phyloP scores from a whole-genome alignment of 208 protist genomes.

The Entamoeba invadens region DNA sequence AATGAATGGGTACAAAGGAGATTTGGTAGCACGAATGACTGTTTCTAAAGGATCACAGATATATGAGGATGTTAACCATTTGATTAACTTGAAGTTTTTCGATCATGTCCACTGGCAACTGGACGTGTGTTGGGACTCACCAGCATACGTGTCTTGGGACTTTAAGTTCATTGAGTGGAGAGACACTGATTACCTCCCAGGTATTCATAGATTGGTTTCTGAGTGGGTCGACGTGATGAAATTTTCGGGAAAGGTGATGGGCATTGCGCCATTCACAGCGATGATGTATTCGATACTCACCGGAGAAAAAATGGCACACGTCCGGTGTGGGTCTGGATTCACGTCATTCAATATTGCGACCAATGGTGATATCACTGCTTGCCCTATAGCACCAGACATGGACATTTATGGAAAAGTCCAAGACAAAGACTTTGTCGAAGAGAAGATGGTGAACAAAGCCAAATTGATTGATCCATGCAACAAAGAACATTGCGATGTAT shows the following conservation, averaged over 20 bases:
- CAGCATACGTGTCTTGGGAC: not conserved
- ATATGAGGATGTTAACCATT: constrained; percentile 15
- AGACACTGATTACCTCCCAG: constrained; percentile 3
- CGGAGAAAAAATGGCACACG: not conserved
- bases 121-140: constrained; percentile 25
- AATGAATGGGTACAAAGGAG: constrained; percentile 1
- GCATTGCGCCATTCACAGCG: constrained; percentile 25
- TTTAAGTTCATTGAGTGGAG: constrained; percentile 10
- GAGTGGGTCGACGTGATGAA: not conserved
- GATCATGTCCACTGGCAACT: constrained; percentile 34
- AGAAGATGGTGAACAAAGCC: not conserved
- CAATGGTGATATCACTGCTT: constrained; percentile 22
- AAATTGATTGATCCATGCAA: constrained; percentile 13
- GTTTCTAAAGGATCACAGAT: constrained; percentile 23
- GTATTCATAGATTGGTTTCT: not conserved
- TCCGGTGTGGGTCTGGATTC: constrained; percentile 26
- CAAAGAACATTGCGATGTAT: constrained; percentile 6
- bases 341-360: constrained; percentile 28
- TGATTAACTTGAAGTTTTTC: constrained; percentile 12
- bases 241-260: not conserved
- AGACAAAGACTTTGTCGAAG: not conserved
- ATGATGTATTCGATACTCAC: constrained; percentile 4
- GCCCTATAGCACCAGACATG: constrained; percentile 18
- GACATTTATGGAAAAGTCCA: constrained; percentile 21
- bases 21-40: constrained; percentile 26